Evolutionary conservation across 2,329 filamentous ascomycete genomes (phyloP).

Genomic region (Nemania sp.): DNA sequence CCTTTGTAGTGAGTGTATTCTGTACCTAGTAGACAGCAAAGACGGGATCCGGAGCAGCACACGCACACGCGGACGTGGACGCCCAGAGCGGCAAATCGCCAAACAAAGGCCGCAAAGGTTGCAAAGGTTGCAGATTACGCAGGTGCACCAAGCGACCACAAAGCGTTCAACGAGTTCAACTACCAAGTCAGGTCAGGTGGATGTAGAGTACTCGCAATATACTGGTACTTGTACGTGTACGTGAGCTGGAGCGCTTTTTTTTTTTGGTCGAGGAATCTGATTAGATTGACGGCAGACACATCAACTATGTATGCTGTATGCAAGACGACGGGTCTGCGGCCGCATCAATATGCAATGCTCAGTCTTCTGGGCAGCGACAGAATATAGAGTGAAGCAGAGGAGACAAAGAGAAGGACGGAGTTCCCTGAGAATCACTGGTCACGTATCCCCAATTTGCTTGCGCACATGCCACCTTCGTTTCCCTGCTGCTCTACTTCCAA

Average conservation of each 20-base stretch:
- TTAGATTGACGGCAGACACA: slow-evolving; percentile 27
- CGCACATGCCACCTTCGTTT: slow-evolving; percentile 29
- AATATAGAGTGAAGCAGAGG: slow-evolving; percentile 20
- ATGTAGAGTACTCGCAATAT: slow-evolving; percentile 29
- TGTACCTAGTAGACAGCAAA: slow-evolving; percentile 16
- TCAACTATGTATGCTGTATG: slow-evolving; percentile 31
- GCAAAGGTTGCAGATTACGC: slow-evolving; percentile 34
- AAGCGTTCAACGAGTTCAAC: slow-evolving; percentile 36
- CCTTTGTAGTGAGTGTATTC: slow-evolving; percentile 9
- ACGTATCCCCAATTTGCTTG: slow-evolving; percentile 34
- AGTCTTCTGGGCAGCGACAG: slow-evolving; percentile 23
- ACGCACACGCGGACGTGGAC: neutral
- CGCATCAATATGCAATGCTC: slow-evolving; percentile 36
- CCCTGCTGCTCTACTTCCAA: slow-evolving; percentile 24
- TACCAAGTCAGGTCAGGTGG: slow-evolving; percentile 36
- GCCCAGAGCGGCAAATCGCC: slow-evolving; percentile 22
- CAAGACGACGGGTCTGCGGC: slow-evolving; percentile 33
- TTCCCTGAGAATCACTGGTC: slow-evolving; percentile 36
- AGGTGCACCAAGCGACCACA: slow-evolving; percentile 36
- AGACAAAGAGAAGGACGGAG: slow-evolving; percentile 20
- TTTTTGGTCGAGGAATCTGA: slow-evolving; percentile 24
- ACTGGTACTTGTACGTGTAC: slow-evolving; percentile 21
- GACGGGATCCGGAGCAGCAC: slow-evolving; percentile 21
- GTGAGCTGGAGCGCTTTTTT: slow-evolving; percentile 18
- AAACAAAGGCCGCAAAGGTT: slow-evolving; percentile 28